phyloP scores from a whole-genome alignment of 225 moss, liverwort and hornwort genomes.

The Neckera pumila region DNA sequence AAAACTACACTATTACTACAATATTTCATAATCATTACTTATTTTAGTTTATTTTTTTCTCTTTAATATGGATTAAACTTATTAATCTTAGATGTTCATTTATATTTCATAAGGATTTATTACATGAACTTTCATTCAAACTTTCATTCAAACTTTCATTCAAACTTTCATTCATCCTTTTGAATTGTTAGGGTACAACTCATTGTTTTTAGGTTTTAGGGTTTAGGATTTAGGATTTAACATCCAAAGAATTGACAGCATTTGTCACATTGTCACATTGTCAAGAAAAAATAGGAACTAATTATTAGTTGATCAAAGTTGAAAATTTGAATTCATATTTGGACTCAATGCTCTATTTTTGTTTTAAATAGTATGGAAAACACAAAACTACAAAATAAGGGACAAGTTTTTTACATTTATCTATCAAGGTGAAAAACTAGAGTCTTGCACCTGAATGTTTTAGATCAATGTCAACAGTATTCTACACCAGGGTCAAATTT shows the following conservation, averaged over 20 bases:
- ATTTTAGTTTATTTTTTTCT: neutral
- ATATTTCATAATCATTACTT: neutral
- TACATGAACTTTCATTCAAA: neutral
- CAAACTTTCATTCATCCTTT: neutral
- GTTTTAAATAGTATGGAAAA: neutral
- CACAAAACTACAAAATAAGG: neutral
- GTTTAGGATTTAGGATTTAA: too few relatives aligned
- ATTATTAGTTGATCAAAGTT: neutral
- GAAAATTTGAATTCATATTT: neutral
- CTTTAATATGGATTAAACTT: neutral
- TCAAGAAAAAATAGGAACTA: rapidly evolving
- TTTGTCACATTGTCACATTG: neutral
- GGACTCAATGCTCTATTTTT: neutral
- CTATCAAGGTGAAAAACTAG: neutral
- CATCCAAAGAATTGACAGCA: neutral
- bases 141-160: neutral
- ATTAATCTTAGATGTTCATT: neutral
- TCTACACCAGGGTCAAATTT: neutral
- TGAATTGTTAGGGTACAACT: neutral
- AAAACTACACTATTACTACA: neutral
- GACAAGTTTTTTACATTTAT: neutral
- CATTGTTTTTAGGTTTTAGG: neutral
- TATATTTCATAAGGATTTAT: neutral
- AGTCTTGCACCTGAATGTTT: neutral
- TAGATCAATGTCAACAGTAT: neutral